Conservation (phyloP, 441 rosid species). For the Euphorbia schlechtendalii region DNA sequence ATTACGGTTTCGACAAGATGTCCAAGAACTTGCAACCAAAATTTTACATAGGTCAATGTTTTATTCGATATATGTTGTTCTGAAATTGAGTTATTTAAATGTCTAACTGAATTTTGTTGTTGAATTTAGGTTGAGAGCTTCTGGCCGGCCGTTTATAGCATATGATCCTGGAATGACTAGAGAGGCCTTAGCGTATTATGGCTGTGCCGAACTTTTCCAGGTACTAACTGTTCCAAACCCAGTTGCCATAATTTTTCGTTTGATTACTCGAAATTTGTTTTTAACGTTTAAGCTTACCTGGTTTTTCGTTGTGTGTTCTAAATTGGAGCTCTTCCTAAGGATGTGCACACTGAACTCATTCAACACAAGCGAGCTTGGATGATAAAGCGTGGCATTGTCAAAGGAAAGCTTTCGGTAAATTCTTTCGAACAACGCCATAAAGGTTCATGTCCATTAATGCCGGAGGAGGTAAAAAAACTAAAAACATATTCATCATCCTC, state of each 20-base stretch:
- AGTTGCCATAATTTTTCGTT: background rate
- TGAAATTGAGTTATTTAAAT: no score
- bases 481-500: background rate
- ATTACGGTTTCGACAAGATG: conserved; percentile 72
- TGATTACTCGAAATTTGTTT: no score
- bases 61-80: no score
- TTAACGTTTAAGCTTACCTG: conserved; percentile 18
- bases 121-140: conserved; percentile 61
- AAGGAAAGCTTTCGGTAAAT: conserved; percentile 64
- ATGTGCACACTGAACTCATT: conserved; percentile 93
- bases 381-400: conserved; percentile 76
- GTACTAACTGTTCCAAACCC: conserved; percentile 40
- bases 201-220: conserved; percentile 99
- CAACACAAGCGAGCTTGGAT: conserved; percentile 95
- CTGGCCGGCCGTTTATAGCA: conserved; percentile 83
- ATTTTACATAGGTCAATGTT: conserved; percentile 57
- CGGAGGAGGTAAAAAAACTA: conserved; percentile 73
- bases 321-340: conserved; percentile 67
- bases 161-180: conserved; percentile 96
- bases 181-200: conserved; percentile 94
- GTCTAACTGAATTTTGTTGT: conserved; percentile 6
- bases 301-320: conserved; percentile 27
- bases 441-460: conserved; percentile 88
- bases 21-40: conserved; percentile 79
- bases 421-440: conserved; percentile 54